Evolutionary conservation across 164 flowering plant genomes (phyloP), one percentile per base, ranked within the genome.

Genomic region (Nymphaea thermarum): DNA sequence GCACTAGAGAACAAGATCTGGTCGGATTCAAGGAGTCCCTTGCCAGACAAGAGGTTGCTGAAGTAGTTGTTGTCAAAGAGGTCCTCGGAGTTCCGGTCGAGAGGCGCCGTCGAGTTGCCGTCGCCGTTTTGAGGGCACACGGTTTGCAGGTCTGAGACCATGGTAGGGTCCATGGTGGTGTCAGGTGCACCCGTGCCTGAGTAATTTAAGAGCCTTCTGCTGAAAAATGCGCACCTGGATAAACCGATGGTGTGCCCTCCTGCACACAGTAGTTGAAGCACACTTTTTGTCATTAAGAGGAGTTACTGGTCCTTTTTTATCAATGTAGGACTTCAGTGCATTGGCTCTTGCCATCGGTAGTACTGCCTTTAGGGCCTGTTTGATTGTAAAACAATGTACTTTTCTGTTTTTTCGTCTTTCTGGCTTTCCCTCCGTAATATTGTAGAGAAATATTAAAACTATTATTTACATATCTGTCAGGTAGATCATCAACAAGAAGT

Each of bases 221-320:
- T 82, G 76, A 88, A 90, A 17, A 77, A 64, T 0, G 83, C 73
- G 69, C 96, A 93, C 71, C 73, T 87, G 55, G 96, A 85, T 18
- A 72, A 43, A 14, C 98, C 98, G 43, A 93, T 79, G 42, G 96
- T 89, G 73, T 93, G 98, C 10, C 73, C 88, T 62, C 98, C 98
- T 90, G 69, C 55, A 66, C 4, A 60, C 43, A 62, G 36, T 25
- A 25, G 36, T 36, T 51, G 43, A 44, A 17, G 43, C 14, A 42
- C 66, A 42, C 44, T n/a, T 25, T 4, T 10, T 17, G 14, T 14
- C 36, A 25, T 25, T 25, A 25, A 25, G 0, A 25, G 1, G 36
- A 25, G 36, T 25, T 25, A 0, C 36, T 25, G 36, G 36, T 25
- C 1, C 36, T 25, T 25, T 25, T 25, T 25, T 25, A 1, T 1